Conservation (phyloP, 1,284 basidiomycete genomes). For the Phlebopus sp. region DNA sequence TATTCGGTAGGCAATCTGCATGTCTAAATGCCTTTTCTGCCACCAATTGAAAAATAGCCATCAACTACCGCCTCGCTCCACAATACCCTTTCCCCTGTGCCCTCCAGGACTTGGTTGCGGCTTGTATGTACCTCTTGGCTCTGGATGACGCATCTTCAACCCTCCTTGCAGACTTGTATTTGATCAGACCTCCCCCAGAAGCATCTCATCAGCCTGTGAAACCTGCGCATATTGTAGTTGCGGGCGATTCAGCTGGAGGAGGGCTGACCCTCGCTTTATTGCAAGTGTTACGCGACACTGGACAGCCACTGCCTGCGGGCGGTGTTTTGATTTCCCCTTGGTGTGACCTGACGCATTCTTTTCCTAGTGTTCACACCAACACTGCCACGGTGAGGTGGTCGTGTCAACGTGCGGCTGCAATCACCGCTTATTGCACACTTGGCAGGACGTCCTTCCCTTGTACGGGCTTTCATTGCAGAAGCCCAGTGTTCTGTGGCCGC, state of each 20-base stretch:
- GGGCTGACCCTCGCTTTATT: conserved; percentile 83
- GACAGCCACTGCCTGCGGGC: conserved; percentile 82
- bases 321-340: conserved; percentile 85
- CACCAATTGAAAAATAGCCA: conserved; percentile 45
- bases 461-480: conserved; percentile 75
- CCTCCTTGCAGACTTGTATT: conserved; percentile 41
- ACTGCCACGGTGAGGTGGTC: conserved; percentile 65
- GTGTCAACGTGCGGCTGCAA: background rate
- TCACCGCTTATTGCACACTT: conserved; percentile 1
- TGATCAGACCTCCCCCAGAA: conserved; percentile 65
- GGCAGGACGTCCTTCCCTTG: conserved; percentile 70
- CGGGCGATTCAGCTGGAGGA: conserved; percentile 94
- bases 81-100: conserved; percentile 98
- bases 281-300: conserved; percentile 88
- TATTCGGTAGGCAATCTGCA: conserved; percentile 58
- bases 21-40: background rate
- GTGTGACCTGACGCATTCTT: conserved; percentile 94
- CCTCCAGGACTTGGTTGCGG: conserved; percentile 82
- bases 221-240: conserved; percentile 80
- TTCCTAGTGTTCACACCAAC: conserved; percentile 85
- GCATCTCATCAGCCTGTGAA: conserved; percentile 75
- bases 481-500: conserved; percentile 90
- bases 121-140: conserved; percentile 49
- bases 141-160: conserved; percentile 2
- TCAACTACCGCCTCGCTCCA: conserved; percentile 89